Base-by-base conservation (phyloP, 495 filamentous ascomycete species). In the Daldinia decipiens region DNA sequence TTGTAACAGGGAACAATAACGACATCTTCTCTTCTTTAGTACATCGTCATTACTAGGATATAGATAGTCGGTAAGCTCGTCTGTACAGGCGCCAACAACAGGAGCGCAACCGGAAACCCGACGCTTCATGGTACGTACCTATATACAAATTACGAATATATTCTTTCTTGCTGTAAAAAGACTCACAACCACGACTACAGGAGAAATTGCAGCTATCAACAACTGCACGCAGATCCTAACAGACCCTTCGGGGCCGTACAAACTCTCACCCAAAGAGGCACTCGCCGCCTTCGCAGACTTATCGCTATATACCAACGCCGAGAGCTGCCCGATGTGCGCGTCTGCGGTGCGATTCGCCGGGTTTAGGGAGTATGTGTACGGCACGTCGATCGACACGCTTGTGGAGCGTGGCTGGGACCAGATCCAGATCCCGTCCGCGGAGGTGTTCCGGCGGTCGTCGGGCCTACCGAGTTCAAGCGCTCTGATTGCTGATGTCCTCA, bases 261-360 rank as follows among this genome's bases (percentile, higher is more conserved):
- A 78, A 11, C 71, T 87, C 15, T 78, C 58, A 5, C 64, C 43
- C n/a, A 40, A 40, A 40, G 39, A 40, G n/a, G 39, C 81, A 0
- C 50, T 76, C 17, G 80, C 79, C 58, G 79, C 85, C 17, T 87
- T 83, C 59, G 47, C 69, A n/a, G 60, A 81, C 36, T 68, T 88
- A 17, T 78, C 79, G 8, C 74, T 87, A 4, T 88, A 88, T 75
- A 88, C 86, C 7, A 87, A 84, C 73, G 85, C 81, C 5, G 85
- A 87, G 69, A 82, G 81, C 59, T 88, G 86, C 74, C 84, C 85
- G 7, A 88, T 87, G 84, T 88, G 86, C 68, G 86, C 86, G 0
- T 80, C 84, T 2, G 86, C 83, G 1, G 85, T 87, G 59, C 80
- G 86, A 0, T 87, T 83, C 81, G 77, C 85, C 0, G 85, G 84